Percentiles rank a stretch among this genome's conserved stretches.
Evolutionary conservation across 441 rosid genomes (phyloP).

Genomic region (Raphanus hybrid): DNA sequence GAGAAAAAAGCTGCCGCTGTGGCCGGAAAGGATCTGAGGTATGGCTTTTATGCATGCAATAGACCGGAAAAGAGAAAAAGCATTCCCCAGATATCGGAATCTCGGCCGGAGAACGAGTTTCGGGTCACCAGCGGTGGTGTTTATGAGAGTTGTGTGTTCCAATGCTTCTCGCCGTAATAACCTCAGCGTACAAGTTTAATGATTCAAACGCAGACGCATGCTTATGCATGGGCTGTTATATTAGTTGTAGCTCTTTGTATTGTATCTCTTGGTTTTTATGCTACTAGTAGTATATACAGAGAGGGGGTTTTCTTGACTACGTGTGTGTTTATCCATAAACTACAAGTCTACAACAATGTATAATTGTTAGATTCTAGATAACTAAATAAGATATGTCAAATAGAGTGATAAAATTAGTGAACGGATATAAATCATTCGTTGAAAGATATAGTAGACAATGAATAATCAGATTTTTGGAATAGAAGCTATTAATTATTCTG

Average conservation of each 20-base stretch:
- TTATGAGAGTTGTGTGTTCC: slow-evolving; percentile 38
- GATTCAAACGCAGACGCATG: slow-evolving; percentile 5
- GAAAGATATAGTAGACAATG: background rate
- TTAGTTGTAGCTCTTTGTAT: slow-evolving; percentile 20
- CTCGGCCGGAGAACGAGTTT: slow-evolving; percentile 33
- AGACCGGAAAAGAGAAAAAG: slow-evolving; percentile 13
- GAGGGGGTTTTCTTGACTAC: background rate
- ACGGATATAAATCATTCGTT: background rate
- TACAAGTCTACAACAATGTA: background rate
- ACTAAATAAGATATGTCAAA: background rate
- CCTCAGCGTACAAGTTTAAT: background rate
- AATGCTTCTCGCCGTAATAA: slow-evolving; percentile 36
- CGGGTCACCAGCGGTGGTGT: slow-evolving; percentile 4
- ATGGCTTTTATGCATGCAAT: slow-evolving; percentile 4
- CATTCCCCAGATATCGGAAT: slow-evolving; percentile 4
- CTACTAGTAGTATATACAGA: background rate
- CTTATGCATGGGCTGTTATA: slow-evolving; percentile 14
- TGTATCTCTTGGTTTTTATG: slow-evolving; percentile 5
- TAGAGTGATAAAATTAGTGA: background rate
- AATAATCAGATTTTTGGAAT: too few relatives aligned
- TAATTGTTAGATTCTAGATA: background rate
- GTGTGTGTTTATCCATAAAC: slow-evolving; percentile 7
- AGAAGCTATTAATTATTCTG: too few relatives aligned
- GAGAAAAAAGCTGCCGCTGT: slow-evolving; percentile 54
- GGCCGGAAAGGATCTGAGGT: slow-evolving; percentile 27